A percentile compares a stretch with the other conserved stretches of the same genome.
Evolutionary conservation across 2,329 filamentous ascomycete species (phyloP).

Genomic region (Fusarium sp.): DNA sequence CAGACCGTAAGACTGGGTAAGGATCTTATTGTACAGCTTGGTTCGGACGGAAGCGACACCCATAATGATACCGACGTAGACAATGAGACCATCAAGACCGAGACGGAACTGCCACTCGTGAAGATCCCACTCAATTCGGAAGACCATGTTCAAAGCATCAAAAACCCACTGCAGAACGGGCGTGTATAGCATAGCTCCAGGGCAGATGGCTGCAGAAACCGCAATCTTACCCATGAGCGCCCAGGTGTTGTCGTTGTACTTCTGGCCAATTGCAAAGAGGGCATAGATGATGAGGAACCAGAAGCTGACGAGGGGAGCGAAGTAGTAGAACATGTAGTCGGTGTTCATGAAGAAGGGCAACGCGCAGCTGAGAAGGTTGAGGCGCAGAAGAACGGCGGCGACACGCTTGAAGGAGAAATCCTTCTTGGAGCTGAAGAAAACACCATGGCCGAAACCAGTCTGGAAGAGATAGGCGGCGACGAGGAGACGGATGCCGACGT

Average conservation of each 20-base stretch:
- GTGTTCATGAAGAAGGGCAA: slow-evolving; percentile 67
- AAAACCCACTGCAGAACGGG: slow-evolving; percentile 36
- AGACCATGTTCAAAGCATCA: slow-evolving; percentile 49
- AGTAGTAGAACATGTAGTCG: slow-evolving; percentile 63
- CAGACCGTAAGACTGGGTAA: slow-evolving; percentile 30
- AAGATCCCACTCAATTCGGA: slow-evolving; percentile 59
- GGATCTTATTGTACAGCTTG: slow-evolving; percentile 32
- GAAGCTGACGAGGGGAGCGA: slow-evolving; percentile 66
- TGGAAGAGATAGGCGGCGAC: slow-evolving; percentile 71
- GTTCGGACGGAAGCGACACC: slow-evolving; percentile 38
- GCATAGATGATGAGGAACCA: slow-evolving; percentile 68
- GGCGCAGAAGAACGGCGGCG: slow-evolving; percentile 61
- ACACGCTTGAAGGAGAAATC: slow-evolving; percentile 66
- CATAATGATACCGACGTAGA: slow-evolving; percentile 64
- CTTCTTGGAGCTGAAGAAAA: slow-evolving; percentile 64
- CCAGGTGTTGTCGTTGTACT: slow-evolving; percentile 53
- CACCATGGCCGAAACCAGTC: slow-evolving; percentile 68
- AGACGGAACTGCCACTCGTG: slow-evolving; percentile 61
- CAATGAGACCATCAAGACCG: slow-evolving; percentile 62
- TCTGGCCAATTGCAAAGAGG: slow-evolving; percentile 57
- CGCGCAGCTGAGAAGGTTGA: slow-evolving; percentile 64
- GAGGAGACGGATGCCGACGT: slow-evolving; percentile 63
- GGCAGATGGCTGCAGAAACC: slow-evolving; percentile 53
- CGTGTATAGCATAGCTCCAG: slow-evolving; percentile 34
- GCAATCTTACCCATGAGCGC: slow-evolving; percentile 60